phyloP scores from a whole-genome alignment of 164 flowering plant species.

The Umbilicus rupestris region DNA sequence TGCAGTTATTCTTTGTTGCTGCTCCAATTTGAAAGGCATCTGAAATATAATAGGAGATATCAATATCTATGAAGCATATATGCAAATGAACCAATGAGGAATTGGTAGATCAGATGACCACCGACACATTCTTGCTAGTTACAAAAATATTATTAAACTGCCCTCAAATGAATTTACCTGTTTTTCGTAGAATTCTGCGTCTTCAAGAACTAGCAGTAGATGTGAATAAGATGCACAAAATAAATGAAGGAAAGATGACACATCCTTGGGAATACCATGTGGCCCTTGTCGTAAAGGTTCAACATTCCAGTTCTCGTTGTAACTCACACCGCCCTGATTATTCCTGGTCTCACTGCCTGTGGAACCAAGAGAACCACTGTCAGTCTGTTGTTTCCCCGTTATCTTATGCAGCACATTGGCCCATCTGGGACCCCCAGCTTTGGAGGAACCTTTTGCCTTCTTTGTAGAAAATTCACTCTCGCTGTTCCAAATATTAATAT shows the following conservation, averaged over 20 bases:
- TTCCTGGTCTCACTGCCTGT: constrained; percentile 12
- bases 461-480: constrained; percentile 24
- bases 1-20: constrained; percentile 71
- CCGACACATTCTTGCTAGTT: not conserved
- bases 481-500: constrained; percentile 18
- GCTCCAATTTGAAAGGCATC: constrained; percentile 85
- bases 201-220: constrained; percentile 84
- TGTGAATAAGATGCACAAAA: constrained; percentile 87
- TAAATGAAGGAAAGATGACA: constrained; percentile 62
- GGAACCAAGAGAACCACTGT: constrained; percentile 20
- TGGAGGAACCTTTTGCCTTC: constrained; percentile 30
- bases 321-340: constrained; percentile 20
- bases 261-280: constrained; percentile 51
- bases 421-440: constrained; percentile 66
- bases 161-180: constrained; percentile 44
- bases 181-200: constrained; percentile 89
- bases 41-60: constrained; percentile 11
- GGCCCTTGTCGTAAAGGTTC: constrained; percentile 63
- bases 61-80: not conserved
- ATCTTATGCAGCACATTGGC: constrained; percentile 56
- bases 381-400: constrained; percentile 51
- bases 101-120: not conserved
- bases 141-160: not conserved
- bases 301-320: constrained; percentile 57
- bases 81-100: not conserved